These are phyloP conservation scores for Exobasidium rhododendri DNA, from an alignment of 1,284 basidiomycete genomes.

Conservation along the genomic window DNA sequence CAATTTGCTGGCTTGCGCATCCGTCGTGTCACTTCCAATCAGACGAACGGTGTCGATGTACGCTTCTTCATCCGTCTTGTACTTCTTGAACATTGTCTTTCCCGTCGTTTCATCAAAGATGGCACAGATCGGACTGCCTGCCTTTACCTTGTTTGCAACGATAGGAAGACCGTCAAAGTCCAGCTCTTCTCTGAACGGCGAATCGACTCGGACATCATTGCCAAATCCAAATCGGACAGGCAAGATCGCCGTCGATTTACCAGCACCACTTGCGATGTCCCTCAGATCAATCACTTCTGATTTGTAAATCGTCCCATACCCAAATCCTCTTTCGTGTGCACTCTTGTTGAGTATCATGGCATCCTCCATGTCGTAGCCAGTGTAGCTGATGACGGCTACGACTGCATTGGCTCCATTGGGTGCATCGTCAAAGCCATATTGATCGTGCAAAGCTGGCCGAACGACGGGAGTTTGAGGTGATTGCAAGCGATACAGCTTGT, in stretches of 20 bases:
- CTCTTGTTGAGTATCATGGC: conserved; percentile 99
- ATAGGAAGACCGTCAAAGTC: conserved; percentile 82
- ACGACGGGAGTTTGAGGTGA: conserved; percentile 93
- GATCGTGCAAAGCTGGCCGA: conserved; percentile 83
- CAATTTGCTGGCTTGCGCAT: conserved; percentile 73
- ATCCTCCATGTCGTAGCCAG: conserved; percentile 99
- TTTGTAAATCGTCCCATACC: conserved; percentile 95
- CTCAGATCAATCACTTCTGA: conserved; percentile 86
- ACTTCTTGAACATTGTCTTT: conserved; percentile 82
- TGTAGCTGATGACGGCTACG: conserved; percentile 99
- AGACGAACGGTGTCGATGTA: conserved; percentile 90
- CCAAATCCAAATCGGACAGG: conserved; percentile 76
- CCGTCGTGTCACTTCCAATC: conserved; percentile 80
- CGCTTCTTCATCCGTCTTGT: conserved; percentile 91
- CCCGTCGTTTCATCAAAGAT: conserved; percentile 84
- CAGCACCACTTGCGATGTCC: conserved; percentile 65
- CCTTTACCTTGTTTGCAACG: conserved; percentile 68
- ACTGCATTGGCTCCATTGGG: conserved; percentile 98
- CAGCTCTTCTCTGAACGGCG: conserved; percentile 61
- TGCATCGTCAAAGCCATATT: conserved; percentile 98
- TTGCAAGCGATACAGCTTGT: conserved; percentile 96
- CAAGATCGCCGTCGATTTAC: conserved; percentile 57
- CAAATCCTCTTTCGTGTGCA: conserved; percentile 95
- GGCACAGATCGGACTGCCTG: conserved; percentile 71
- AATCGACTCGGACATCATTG: conserved; percentile 49